A percentile compares a stretch with the other conserved stretches of the same genome.
Conservation (phyloP, 257 asterid species). For the Solanum chiquidenum region DNA sequence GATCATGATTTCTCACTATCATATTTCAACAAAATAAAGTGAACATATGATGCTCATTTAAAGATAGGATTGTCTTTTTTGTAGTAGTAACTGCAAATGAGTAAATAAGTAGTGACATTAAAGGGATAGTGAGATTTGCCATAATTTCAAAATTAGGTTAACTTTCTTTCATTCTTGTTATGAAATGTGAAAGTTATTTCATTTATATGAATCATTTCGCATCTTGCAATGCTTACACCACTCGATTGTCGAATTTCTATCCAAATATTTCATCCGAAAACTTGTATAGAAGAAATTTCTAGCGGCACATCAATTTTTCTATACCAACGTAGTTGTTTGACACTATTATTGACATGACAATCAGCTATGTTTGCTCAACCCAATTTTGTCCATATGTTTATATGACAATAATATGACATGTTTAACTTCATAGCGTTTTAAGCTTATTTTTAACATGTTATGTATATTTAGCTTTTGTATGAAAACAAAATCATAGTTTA, state of each 20-base stretch:
- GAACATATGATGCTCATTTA: background rate
- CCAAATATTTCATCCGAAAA: rapidly evolving
- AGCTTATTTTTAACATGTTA: background rate
- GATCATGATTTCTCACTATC: background rate
- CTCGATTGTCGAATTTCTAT: background rate
- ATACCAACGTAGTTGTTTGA: background rate
- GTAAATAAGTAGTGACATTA: background rate
- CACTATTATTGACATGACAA: background rate
- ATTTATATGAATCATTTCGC: background rate
- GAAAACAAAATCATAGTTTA: background rate
- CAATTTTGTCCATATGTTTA: background rate
- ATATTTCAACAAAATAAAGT: background rate
- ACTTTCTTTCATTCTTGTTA: background rate
- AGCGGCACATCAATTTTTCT: background rate
- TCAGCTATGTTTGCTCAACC: background rate
- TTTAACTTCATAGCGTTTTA: background rate
- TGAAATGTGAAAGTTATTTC: background rate
- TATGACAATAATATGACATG: background rate
- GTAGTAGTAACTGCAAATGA: background rate
- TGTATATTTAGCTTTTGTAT: background rate
- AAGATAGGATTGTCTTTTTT: background rate
- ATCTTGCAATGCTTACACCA: rapidly evolving
- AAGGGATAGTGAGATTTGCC: background rate
- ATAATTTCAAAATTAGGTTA: background rate
- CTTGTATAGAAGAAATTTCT: background rate